Percentiles rank a stretch among this genome's conserved stretches.
phyloP scores from a whole-genome alignment of 257 asterid species.

The Solanum dulcamara region DNA sequence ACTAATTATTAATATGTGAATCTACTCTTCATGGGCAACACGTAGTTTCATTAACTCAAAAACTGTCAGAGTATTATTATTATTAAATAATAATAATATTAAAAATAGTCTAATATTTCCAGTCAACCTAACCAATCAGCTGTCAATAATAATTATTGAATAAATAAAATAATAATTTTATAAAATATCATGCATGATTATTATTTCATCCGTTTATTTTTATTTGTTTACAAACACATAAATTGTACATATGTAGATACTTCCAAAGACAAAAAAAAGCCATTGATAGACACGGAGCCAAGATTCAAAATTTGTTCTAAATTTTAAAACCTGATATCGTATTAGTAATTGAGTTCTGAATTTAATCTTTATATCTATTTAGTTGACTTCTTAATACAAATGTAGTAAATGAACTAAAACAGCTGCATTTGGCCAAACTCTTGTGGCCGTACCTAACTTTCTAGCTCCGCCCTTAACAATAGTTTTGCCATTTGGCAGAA shows the following conservation, averaged over 20 bases:
- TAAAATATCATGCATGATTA: background rate
- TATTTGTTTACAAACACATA: background rate
- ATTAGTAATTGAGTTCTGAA: too few species aligned
- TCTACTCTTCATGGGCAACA: background rate
- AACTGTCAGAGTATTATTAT: background rate
- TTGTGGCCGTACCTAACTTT: background rate
- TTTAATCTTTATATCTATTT: background rate
- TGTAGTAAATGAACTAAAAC: background rate
- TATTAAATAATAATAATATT: background rate
- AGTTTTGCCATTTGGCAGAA: background rate
- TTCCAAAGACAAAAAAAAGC: background rate
- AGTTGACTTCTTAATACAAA: background rate
- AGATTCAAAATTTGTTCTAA: background rate
- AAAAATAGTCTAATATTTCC: background rate
- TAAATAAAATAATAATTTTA: background rate
- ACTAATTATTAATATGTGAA: background rate
- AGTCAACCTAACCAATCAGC: background rate
- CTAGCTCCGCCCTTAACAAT: background rate
- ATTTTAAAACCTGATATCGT: background rate
- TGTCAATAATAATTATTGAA: background rate
- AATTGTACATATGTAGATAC: background rate
- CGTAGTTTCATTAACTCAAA: background rate
- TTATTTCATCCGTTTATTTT: background rate
- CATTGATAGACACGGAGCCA: background rate
- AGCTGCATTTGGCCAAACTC: background rate